Base-by-base conservation (phyloP, 257 asterid species). In the Oldenlandia corymbosa region DNA sequence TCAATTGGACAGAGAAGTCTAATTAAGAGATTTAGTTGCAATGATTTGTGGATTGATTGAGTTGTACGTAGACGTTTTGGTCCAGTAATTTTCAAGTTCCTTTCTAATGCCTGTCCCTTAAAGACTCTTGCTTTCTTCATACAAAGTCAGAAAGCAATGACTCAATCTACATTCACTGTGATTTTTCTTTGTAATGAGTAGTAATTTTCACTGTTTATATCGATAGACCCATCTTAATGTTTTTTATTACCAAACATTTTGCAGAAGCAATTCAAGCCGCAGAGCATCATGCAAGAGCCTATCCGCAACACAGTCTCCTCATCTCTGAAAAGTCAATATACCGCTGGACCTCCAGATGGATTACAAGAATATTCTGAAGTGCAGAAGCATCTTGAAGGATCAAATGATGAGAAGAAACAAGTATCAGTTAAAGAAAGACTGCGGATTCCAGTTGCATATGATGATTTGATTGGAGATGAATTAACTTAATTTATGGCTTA, bases 191-290 rank as follows among this genome's bases (percentile, higher is more conserved):
- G 61, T 56, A 56, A 17, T 21, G 21, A 45, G 10, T 45, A 21
- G 4, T 5, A 31, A 32, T 4, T 56, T 17, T 56, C 4, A 16
- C n/a, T 18, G 17, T 56, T 54, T 50, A 64, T 30, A 42, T 50
- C 5, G 14, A 34, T 28, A 23, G 18, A n/a, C 24, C 42, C 28
- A 1, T 68, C 12, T 23, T 12, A 5, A 5, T 5, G 12, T 21
- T 23, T 9, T 14, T 5, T 30, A 47, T 26, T 61, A 30, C 53
- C 31, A 13, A 62, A 28, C 43, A 58, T 71, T 23, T 64, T 84
- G 79, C 94, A 92, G 96, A 87, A 88, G 82, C 95, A 92, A 61
- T 81, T 89, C 69, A 82, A 71, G 76, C 82, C 81, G 61, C 62
- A 58, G 23, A 70, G 60, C 30, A 47, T 34, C 67, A 75, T 72